Percentiles rank a stretch among this genome's conserved stretches.
phyloP scores from a whole-genome alignment of 2,329 filamentous ascomycete genomes.

The Sodiomyces alkalinus region DNA sequence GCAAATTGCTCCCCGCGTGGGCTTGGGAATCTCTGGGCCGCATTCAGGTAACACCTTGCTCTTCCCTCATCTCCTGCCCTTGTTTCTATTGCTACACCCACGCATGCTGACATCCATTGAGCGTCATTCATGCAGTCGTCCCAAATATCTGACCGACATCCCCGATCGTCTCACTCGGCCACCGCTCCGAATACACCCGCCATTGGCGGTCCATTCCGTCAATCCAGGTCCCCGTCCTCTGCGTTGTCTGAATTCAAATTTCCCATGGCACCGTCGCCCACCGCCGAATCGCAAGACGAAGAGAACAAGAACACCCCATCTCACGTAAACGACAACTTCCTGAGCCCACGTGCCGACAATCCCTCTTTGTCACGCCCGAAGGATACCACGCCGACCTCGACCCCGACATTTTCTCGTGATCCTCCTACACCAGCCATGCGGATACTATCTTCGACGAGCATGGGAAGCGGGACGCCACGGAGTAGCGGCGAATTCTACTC shows the following conservation, averaged over 20 bases:
- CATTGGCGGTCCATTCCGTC: conserved; percentile 18
- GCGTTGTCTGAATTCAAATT: conserved; percentile 42
- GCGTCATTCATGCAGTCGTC: conserved; percentile 30
- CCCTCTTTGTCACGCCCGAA: conserved; percentile 25
- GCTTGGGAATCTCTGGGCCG: conserved; percentile 13
- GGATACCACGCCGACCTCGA: conserved; percentile 31
- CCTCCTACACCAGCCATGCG: conserved; percentile 35
- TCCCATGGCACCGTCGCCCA: conserved; percentile 29
- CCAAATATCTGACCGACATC: conserved; percentile 34
- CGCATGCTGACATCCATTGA: conserved; percentile 1
- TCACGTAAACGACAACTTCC: conserved; percentile 20
- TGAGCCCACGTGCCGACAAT: no score
- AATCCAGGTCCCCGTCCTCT: conserved; percentile 25
- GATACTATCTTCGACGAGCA: conserved; percentile 64
- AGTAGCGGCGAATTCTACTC: conserved; percentile 94
- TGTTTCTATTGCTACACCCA: not conserved
- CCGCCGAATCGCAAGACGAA: conserved; percentile 19
- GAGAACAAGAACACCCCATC: conserved; percentile 13
- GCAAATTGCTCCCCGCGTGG: conserved; percentile 46
- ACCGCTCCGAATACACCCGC: conserved; percentile 31
- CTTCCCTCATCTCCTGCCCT: no score
- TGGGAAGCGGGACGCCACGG: conserved; percentile 62
- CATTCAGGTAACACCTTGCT: conserved; percentile 27
- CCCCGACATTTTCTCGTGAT: no score
- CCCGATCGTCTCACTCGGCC: conserved; percentile 22